Conservation (phyloP, 75 land plant genomes). For the Picea glauca region DNA sequence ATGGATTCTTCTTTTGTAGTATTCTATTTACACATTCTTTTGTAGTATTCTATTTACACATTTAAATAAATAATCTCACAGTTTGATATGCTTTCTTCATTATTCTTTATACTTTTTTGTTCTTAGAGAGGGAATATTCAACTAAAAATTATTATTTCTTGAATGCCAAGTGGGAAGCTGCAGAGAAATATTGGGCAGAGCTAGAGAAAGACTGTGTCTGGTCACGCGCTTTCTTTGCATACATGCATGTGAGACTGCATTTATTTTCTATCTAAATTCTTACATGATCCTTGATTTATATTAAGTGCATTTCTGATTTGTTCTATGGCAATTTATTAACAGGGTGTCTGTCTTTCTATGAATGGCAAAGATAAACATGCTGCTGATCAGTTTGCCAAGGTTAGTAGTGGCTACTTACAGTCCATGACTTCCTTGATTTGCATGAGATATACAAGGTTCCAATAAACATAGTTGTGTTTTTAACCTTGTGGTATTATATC, state of each 20-base stretch:
- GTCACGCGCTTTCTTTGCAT: slow-evolving; percentile 44
- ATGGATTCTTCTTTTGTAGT: too few species aligned
- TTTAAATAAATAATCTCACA: background rate
- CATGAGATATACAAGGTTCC: background rate
- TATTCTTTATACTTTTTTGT: background rate
- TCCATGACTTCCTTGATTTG: background rate
- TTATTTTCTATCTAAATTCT: background rate
- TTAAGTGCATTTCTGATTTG: background rate
- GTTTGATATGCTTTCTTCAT: background rate
- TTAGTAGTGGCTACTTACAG: background rate
- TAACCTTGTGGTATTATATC: background rate
- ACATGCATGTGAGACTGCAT: slow-evolving; percentile 27
- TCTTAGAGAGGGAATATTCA: background rate
- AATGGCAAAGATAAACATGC: slow-evolving; percentile 24
- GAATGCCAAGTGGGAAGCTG: slow-evolving; percentile 26
- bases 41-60: too few species aligned
- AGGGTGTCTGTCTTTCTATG: slow-evolving; percentile 43
- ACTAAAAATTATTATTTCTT: background rate
- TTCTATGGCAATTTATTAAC: background rate
- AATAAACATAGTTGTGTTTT: background rate
- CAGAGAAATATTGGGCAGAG: slow-evolving; percentile 42
- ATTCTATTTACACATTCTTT: too few species aligned
- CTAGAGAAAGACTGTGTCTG: slow-evolving; percentile 39
- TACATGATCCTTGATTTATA: background rate
- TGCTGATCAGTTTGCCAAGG: slow-evolving; percentile 30